These are phyloP conservation scores for Clitopilus hobsonii DNA, from an alignment of 768 basidiomycete genomes.

Conservation along the genomic window DNA sequence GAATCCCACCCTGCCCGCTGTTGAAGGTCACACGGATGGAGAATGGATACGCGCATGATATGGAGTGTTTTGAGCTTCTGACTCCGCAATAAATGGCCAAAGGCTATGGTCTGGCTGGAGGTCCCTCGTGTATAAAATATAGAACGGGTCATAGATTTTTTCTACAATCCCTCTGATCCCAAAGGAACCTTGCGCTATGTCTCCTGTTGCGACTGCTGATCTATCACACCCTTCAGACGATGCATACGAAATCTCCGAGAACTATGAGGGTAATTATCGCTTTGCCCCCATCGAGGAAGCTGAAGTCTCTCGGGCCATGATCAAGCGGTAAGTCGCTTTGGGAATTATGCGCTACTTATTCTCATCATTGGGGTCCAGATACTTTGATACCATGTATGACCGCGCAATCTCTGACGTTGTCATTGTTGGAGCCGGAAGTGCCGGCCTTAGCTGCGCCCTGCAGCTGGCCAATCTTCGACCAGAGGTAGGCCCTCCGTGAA, in stretches of 20 bases:
- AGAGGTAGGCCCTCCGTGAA: slow-evolving; percentile 35
- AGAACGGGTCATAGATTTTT: no score
- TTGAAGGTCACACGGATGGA: no score
- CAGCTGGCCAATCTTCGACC: slow-evolving; percentile 63
- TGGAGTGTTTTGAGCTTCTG: no score
- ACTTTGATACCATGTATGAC: slow-evolving; percentile 72
- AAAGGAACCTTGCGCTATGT: slow-evolving; percentile 7
- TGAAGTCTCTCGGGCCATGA: slow-evolving; percentile 74
- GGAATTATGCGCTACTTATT: no score
- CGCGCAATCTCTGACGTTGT: slow-evolving; percentile 73
- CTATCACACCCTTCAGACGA: slow-evolving; percentile 3
- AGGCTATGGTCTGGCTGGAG: no score
- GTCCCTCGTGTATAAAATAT: no score
- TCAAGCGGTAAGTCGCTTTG: slow-evolving; percentile 49
- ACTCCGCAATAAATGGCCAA: no score
- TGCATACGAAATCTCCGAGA: slow-evolving; percentile 37
- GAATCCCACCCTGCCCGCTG: no score
- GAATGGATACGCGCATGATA: no score
- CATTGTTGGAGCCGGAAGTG: slow-evolving; percentile 69
- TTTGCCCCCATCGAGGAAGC: slow-evolving; percentile 76
- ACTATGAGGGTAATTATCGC: slow-evolving; percentile 60
- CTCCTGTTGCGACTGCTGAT: slow-evolving; percentile 9
- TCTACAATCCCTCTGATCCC: no score
- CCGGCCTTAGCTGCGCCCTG: slow-evolving; percentile 72
- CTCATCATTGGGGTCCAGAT: slow-evolving; percentile 32